phyloP scores from a whole-genome alignment of 2,329 filamentous ascomycete genomes.

The Arthrobotrys iridis region DNA sequence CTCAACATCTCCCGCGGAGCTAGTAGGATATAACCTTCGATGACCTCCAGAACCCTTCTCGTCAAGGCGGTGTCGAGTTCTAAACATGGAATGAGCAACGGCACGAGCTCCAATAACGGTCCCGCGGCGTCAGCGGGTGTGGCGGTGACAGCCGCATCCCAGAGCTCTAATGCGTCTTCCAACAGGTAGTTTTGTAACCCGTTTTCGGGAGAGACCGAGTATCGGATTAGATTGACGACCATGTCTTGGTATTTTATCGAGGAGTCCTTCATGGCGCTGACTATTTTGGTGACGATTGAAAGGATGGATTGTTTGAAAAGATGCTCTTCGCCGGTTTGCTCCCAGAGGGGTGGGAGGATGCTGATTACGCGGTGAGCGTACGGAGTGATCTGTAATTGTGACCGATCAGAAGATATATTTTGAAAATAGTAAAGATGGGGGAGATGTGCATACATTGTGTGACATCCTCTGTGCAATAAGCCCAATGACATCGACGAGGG shows the following conservation, averaged over 20 bases:
- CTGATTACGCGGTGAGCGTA: conserved; percentile 84
- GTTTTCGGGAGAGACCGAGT: conserved; percentile 79
- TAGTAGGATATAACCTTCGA: conserved; percentile 76
- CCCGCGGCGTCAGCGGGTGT: conserved; percentile 71
- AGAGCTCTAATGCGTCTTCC: conserved; percentile 91
- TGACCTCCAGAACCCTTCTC: conserved; percentile 70
- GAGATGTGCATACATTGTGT: conserved; percentile 70
- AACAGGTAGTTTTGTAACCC: conserved; percentile 81
- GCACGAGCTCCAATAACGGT: conserved; percentile 72
- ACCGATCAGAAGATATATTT: background rate
- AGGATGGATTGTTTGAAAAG: conserved; percentile 94
- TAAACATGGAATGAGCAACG: conserved; percentile 73
- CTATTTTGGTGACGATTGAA: conserved; percentile 82
- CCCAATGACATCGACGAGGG: conserved; percentile 84
- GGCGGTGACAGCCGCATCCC: conserved; percentile 77
- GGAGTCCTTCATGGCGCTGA: conserved; percentile 82
- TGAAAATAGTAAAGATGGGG: conserved; percentile 60
- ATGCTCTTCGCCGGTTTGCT: conserved; percentile 83
- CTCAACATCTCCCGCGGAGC: conserved; percentile 74
- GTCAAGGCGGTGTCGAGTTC: conserved; percentile 74
- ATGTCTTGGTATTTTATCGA: conserved; percentile 81
- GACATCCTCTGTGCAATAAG: conserved; percentile 84
- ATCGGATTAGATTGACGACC: conserved; percentile 82
- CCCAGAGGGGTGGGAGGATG: conserved; percentile 84
- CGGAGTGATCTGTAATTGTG: conserved; percentile 62